These are phyloP conservation scores for Picocystis salinarum DNA, from an alignment of 139 green algal genomes.

Conservation along the genomic window DNA sequence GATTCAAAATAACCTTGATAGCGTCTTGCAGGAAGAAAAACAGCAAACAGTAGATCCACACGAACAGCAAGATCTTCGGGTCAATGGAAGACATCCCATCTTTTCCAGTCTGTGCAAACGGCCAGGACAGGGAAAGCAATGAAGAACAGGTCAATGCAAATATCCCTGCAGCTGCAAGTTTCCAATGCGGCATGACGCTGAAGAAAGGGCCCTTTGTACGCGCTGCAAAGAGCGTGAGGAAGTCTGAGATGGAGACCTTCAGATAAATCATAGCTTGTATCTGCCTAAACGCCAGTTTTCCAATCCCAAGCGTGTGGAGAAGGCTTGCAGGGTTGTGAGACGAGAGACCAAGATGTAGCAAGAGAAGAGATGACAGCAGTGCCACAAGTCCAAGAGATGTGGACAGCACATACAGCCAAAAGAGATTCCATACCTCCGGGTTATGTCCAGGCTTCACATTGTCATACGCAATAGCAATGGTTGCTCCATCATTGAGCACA, in stretches of 20 bases:
- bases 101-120: conserved; percentile 13
- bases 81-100: conserved; percentile 21
- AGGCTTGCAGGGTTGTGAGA: conserved; percentile 20
- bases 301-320: conserved; percentile 23
- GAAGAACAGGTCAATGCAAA: conserved; percentile 43
- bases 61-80: conserved; percentile 25
- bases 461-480: conserved; percentile 74
- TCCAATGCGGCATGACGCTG: conserved; percentile 13
- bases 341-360: conserved; percentile 46
- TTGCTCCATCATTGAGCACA: conserved; percentile 70
- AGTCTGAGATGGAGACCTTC: conserved; percentile 66
- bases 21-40: conserved; percentile 59
- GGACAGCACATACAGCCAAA: conserved; percentile 18
- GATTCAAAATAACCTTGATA: conserved; percentile 29
- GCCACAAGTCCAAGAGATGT: conserved; percentile 44
- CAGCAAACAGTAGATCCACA: conserved; percentile 67
- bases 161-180: conserved; percentile 20
- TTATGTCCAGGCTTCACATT: conserved; percentile 38
- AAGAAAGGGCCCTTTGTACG: conserved; percentile 56
- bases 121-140: conserved; percentile 44
- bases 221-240: conserved; percentile 62
- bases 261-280: conserved; percentile 62
- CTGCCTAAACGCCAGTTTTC: conserved; percentile 31
- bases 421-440: conserved; percentile 55
- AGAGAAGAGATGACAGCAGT: conserved; percentile 45